Evolutionary conservation across 768 basidiomycete genomes (phyloP).

Genomic region (Crepidotus variabilis): DNA sequence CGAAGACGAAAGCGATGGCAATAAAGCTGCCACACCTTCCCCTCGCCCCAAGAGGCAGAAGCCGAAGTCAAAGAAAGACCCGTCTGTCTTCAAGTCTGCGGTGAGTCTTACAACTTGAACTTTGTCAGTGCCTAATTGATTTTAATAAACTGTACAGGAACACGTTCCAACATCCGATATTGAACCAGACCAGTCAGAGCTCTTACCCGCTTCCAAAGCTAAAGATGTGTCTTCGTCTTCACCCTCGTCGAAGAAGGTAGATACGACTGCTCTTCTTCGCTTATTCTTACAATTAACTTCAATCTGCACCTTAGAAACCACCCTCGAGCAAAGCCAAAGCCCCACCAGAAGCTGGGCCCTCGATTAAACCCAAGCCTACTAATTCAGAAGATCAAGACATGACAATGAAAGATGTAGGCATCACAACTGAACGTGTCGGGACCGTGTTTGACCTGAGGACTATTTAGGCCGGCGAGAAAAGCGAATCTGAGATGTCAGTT

Average conservation of each 20-base stretch:
- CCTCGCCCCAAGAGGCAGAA: slow-evolving; percentile 11
- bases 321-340: not conserved
- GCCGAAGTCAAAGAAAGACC: slow-evolving; percentile 13
- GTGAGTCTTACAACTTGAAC: slow-evolving; percentile 18
- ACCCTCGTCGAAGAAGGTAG: not conserved
- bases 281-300: not conserved
- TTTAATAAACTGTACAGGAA: slow-evolving; percentile 9
- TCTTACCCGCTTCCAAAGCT: not conserved
- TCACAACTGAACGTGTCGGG: not conserved
- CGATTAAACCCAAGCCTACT: not conserved
- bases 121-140: not conserved
- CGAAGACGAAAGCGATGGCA: slow-evolving; percentile 7
- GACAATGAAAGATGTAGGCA: slow-evolving; percentile 6
- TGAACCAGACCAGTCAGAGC: slow-evolving; percentile 24
- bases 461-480: slow-evolving; percentile 23
- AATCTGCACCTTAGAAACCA: slow-evolving; percentile 3
- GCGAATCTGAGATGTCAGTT: slow-evolving; percentile 59
- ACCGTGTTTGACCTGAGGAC: not conserved
- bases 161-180: slow-evolving; percentile 37
- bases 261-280: not conserved
- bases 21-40: slow-evolving; percentile 3
- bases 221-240: not conserved
- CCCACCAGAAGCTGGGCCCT: not conserved
- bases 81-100: slow-evolving; percentile 31
- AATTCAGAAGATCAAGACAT: not conserved